phyloP scores from a whole-genome alignment of 1,284 basidiomycete genomes.

The Mycena sp. region DNA sequence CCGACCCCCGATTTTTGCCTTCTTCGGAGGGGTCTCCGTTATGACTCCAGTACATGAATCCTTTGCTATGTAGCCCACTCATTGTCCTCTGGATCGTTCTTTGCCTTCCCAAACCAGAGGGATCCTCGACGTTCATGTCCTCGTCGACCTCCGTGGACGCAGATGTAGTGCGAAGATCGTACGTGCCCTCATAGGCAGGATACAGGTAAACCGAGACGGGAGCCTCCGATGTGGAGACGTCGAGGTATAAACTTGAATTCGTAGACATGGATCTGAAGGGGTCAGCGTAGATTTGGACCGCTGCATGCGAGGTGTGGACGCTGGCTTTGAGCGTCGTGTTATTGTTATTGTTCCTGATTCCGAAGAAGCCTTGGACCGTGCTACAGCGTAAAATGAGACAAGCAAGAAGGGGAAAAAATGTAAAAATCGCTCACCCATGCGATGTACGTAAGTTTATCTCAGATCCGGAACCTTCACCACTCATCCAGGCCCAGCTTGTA shows the following conservation, averaged over 20 bases:
- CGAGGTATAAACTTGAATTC: constrained; percentile 3
- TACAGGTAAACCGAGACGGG: background rate
- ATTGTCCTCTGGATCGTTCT: background rate
- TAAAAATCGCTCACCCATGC: background rate
- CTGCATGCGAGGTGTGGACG: constrained; percentile 6
- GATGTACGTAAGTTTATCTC: background rate
- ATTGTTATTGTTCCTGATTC: background rate
- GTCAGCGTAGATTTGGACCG: background rate
- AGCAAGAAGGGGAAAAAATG: too few species aligned
- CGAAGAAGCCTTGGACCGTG: background rate
- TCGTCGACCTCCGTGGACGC: background rate
- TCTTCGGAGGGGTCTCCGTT: background rate
- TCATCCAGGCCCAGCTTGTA: background rate
- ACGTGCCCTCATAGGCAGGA: background rate
- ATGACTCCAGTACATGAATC: constrained; percentile 6
- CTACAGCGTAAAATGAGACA: too few species aligned
- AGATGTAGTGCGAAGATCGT: background rate
- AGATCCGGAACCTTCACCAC: background rate
- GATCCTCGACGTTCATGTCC: background rate
- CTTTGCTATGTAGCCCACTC: background rate
- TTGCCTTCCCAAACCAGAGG: background rate
- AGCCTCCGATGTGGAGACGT: background rate
- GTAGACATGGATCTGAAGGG: background rate
- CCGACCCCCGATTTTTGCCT: background rate
- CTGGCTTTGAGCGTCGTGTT: background rate